A percentile compares a stretch with the other conserved stretches of the same genome.
phyloP scores from a whole-genome alignment of 345 rosid genomes.

The Lepidium sativum region DNA sequence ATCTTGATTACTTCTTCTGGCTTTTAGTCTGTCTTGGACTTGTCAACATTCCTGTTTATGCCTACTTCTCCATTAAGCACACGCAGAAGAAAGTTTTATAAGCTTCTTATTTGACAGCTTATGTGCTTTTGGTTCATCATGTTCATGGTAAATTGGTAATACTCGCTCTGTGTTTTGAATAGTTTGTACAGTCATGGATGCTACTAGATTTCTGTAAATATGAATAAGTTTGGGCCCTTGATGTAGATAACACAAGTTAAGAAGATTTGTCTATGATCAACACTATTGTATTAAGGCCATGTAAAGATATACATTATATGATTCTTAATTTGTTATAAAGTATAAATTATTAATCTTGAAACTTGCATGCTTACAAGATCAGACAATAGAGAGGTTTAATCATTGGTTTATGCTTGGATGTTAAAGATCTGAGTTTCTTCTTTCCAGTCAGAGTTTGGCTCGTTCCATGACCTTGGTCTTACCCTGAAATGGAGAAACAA shows the following conservation, averaged over 20 bases:
- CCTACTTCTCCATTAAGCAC: conserved; percentile 27
- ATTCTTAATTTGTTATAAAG: no score
- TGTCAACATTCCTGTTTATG: conserved; percentile 27
- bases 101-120: not conserved
- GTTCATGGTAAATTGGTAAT: not conserved
- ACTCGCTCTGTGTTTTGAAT: not conserved
- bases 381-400: conserved; percentile 71
- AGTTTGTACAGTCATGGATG: not conserved
- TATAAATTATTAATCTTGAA: no score
- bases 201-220: not conserved
- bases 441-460: conserved; percentile 53
- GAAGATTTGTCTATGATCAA: no score
- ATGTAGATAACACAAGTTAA: no score
- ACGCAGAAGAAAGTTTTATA: conserved; percentile 27
- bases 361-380: conserved; percentile 69
- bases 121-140: not conserved
- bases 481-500: conserved; percentile 45
- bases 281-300: not conserved
- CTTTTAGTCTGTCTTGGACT: conserved; percentile 33
- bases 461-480: conserved; percentile 75
- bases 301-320: not conserved
- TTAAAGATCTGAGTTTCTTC: conserved; percentile 33
- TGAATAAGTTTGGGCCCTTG: not conserved
- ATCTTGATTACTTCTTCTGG: conserved; percentile 47
- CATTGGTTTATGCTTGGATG: conserved; percentile 21